A percentile compares a stretch with the other conserved stretches of the same genome.
phyloP scores from a whole-genome alignment of 148 eudicot species.

The Euryodendron excelsum region DNA sequence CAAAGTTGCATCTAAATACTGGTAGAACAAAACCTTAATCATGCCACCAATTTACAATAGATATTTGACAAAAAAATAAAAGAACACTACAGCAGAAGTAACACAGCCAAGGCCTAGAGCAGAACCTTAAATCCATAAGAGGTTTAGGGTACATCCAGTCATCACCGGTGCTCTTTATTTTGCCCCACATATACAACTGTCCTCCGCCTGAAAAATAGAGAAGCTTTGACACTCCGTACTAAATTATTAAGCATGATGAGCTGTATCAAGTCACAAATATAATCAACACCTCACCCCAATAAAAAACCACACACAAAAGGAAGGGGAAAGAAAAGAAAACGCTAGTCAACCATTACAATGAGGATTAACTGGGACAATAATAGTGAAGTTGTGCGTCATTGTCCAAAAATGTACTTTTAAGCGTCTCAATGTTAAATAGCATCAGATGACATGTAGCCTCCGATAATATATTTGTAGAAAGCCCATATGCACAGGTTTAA shows the following conservation, averaged over 20 bases:
- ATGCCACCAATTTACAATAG: no score
- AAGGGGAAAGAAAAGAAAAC: not conserved
- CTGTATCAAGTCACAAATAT: not conserved
- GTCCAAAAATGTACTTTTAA: no score
- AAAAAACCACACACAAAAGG: not conserved
- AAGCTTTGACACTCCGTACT: not conserved
- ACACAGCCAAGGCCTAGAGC: slow-evolving; percentile 1
- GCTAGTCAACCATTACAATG: no score
- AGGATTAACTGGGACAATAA: not conserved
- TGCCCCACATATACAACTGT: slow-evolving; percentile 98
- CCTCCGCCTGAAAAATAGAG: slow-evolving; percentile 67
- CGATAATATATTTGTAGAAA: not conserved
- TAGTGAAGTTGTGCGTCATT: no score
- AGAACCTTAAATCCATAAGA: slow-evolving; percentile 86
- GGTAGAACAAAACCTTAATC: not conserved
- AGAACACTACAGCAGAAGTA: no score
- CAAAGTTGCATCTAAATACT: not conserved
- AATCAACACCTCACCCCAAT: no score
- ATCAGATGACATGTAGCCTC: no score
- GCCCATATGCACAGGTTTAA: not conserved
- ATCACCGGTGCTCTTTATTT: slow-evolving; percentile 78
- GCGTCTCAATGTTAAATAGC: no score
- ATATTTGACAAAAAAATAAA: not conserved
- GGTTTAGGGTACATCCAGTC: slow-evolving; percentile 99
- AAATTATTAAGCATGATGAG: not conserved